Base-by-base conservation (phyloP, 495 filamentous ascomycete genomes). In the Penicillium ucsense region DNA sequence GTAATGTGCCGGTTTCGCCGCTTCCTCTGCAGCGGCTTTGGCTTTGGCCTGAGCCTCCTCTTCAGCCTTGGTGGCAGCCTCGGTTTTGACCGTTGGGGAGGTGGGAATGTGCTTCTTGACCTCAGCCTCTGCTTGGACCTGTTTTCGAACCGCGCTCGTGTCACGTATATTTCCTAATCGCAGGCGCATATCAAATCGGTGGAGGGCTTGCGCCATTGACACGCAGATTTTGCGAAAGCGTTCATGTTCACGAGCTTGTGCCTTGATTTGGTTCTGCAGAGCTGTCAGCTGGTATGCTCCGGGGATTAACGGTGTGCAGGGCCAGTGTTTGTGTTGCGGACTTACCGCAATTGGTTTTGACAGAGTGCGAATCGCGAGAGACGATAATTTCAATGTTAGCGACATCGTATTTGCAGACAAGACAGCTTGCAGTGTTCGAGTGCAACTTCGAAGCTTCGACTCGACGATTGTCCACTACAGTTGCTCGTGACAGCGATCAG, bases 111-210 rank as follows among this genome's bases (percentile, higher is more conserved):
- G 75, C 44, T 75, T 75, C 47, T 70, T 62, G 5, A 70, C 62
- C 50, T 71, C 74, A 0, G 72, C 73, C 39, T 72, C 71, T 28
- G 67, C 73, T 38, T 67, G 68, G 8, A 77, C 73, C 52, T 69
- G 71, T 43, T 65, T 61, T 40, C 82, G 74, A 29, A 77, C 71
- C 4, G 75, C 81, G 7, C 85, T 80, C 39, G 72, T 71, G 61
- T 97, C 88, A 50, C 92, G 86, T 7, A 99, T 75, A 2, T 87
- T 70, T 3, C 91, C 88, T 30, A 97, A 77, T 9, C 86, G 83
- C 52, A 95, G 73, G 12, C 88, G 83, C 90, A 99, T 97, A 63
- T 97, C 94, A 53, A 95, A 70, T 51, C 85, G 84, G 64, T 99
- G 92, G 33, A 99, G 83, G 5, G 74, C 63, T 54, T 99, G 92